Conservation (phyloP, 148 eudicot genomes). For the Bassia scoparia region DNA sequence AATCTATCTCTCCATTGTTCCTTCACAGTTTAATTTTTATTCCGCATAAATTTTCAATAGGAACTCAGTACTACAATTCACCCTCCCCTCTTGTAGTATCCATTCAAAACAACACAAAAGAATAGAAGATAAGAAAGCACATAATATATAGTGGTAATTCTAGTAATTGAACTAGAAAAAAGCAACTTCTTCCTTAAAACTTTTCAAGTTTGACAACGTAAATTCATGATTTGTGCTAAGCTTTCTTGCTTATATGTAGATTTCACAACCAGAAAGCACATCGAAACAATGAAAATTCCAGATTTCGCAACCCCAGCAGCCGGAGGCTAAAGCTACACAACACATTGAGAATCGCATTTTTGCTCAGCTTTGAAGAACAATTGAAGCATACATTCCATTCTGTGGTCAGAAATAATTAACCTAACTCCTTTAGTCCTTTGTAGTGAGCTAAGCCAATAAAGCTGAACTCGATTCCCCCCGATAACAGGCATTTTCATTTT, state of each 20-base stretch:
- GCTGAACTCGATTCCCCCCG: background rate
- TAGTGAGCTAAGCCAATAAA: conserved; percentile 1
- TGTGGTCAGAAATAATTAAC: background rate
- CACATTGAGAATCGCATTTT: conserved; percentile 21
- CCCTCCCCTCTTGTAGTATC: too few relatives aligned
- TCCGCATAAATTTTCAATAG: too few relatives aligned
- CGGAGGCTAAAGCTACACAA: conserved; percentile 21
- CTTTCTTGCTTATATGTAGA: conserved; percentile 9
- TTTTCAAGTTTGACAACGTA: background rate
- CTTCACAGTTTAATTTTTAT: too few relatives aligned
- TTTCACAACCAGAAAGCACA: conserved; percentile 18
- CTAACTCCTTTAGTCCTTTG: conserved; percentile 10
- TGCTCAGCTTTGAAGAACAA: conserved; percentile 13
- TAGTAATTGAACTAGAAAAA: background rate
- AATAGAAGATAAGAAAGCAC: too few relatives aligned
- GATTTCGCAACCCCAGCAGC: conserved; percentile 6
- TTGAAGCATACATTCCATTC: conserved; percentile 17
- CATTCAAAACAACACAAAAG: too few relatives aligned
- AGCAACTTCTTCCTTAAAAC: background rate
- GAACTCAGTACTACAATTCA: too few relatives aligned
- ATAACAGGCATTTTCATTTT: background rate
- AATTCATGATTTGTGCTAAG: conserved; percentile 10
- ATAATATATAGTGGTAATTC: too few relatives aligned
- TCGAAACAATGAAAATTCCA: conserved; percentile 21
- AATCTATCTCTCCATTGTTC: too few relatives aligned